Percentiles rank a stretch among this genome's conserved stretches.
phyloP scores from a whole-genome alignment of 768 basidiomycete genomes.

The Chiua virens region DNA sequence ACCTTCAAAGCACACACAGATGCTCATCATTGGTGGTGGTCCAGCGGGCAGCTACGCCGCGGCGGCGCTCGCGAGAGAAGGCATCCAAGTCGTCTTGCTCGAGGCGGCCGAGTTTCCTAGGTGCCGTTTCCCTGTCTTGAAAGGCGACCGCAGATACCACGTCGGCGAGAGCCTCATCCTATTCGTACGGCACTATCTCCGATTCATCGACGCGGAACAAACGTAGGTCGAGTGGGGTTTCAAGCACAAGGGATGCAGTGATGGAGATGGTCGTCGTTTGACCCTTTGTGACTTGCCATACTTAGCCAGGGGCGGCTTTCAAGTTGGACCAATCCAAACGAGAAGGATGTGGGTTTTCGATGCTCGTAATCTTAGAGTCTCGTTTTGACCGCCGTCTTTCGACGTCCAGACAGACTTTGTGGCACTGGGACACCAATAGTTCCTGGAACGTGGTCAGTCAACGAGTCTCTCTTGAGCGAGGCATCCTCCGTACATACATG shows the following conservation, averaged over 20 bases:
- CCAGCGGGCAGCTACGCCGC: conserved; percentile 12
- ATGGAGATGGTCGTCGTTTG: no score
- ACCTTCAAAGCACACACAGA: background rate
- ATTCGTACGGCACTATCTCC: conserved; percentile 6
- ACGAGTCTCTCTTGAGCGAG: conserved; percentile 2
- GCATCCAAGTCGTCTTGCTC: no score
- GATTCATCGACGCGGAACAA: no score
- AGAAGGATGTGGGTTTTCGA: no score
- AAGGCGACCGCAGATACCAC: conserved; percentile 18
- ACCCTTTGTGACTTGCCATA: no score
- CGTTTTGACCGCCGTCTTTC: background rate
- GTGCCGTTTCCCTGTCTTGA: background rate
- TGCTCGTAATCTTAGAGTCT: no score
- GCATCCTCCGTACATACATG: background rate
- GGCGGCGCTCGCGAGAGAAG: conserved; percentile 1
- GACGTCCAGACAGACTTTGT: conserved; percentile 7
- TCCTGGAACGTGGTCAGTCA: no score
- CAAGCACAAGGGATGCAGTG: conserved; percentile 4
- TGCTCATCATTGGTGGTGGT: conserved; percentile 15
- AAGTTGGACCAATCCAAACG: no score
- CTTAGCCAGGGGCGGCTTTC: no score
- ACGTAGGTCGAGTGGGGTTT: conserved; percentile 3
- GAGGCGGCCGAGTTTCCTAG: no score
- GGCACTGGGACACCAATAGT: conserved; percentile 1
- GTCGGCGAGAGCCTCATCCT: conserved; percentile 17